phyloP scores from a whole-genome alignment of 169 alveolate genomes.

The Plasmodium blacklocki region DNA sequence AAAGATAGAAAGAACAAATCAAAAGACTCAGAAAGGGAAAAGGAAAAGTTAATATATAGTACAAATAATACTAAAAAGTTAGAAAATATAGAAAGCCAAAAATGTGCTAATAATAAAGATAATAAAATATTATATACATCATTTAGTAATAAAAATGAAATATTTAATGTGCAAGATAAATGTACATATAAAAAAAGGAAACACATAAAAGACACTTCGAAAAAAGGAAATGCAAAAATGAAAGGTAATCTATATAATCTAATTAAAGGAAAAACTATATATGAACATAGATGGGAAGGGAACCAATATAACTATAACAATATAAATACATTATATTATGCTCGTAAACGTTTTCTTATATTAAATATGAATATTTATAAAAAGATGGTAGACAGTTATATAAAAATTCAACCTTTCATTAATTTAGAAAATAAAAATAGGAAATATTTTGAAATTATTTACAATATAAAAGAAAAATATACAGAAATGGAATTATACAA shows the following conservation, averaged over 20 bases:
- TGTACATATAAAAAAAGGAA: constrained; percentile 1
- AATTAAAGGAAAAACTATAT: constrained; percentile 29
- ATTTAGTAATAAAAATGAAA: constrained; percentile 10
- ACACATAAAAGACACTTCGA: background rate
- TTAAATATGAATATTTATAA: constrained; percentile 39
- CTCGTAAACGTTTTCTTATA: constrained; percentile 22
- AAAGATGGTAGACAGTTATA: constrained; percentile 38
- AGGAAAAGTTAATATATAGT: background rate
- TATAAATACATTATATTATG: constrained; percentile 22
- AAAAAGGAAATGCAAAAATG: background rate
- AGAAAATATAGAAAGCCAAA: background rate
- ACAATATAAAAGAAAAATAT: constrained; percentile 29
- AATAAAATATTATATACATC: constrained; percentile 3
- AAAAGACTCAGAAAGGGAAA: background rate
- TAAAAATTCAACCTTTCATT: constrained; percentile 24
- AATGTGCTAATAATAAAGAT: background rate
- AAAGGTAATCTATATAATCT: constrained; percentile 28
- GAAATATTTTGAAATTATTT: constrained; percentile 25
- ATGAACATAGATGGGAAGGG: constrained; percentile 12
- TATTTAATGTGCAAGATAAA: background rate
- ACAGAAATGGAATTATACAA: constrained; percentile 24
- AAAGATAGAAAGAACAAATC: background rate
- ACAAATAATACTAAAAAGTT: background rate
- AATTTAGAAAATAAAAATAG: constrained; percentile 27
- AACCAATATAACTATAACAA: constrained; percentile 13